phyloP scores from a whole-genome alignment of 2,329 filamentous ascomycete species.

The Fusarium chuoi region DNA sequence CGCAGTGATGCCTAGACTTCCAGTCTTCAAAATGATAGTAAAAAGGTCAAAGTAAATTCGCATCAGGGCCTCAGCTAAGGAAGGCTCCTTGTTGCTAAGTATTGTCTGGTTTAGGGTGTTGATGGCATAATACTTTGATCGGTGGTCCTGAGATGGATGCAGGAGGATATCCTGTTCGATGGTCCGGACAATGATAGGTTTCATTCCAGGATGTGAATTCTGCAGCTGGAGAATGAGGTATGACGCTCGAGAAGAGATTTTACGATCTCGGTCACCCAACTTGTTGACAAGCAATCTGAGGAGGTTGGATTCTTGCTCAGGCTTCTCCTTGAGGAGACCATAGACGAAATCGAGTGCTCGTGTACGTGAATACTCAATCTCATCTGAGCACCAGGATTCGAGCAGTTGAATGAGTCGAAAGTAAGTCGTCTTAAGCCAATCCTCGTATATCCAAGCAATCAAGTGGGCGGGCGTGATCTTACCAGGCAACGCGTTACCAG shows the following conservation, averaged over 20 bases:
- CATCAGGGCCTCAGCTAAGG: constrained; percentile 81
- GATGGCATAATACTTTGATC: constrained; percentile 94
- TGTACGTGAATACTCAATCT: constrained; percentile 91
- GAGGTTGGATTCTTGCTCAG: constrained; percentile 95
- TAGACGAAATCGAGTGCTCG: constrained; percentile 91
- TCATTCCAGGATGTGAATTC: constrained; percentile 92
- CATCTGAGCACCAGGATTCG: constrained; percentile 93
- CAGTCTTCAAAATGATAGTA: constrained; percentile 78
- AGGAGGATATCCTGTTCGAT: constrained; percentile 91
- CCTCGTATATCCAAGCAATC: constrained; percentile 90
- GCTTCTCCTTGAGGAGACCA: constrained; percentile 92
- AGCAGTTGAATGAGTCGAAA: constrained; percentile 93
- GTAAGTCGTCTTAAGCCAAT: constrained; percentile 93
- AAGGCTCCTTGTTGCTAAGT: constrained; percentile 83
- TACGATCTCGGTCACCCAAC: constrained; percentile 92
- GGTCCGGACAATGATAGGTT: constrained; percentile 82
- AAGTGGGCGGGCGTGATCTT: constrained; percentile 80
- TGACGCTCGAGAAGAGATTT: constrained; percentile 92
- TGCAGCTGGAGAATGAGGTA: constrained; percentile 94
- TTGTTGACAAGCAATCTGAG: constrained; percentile 94
- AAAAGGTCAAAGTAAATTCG: constrained; percentile 95
- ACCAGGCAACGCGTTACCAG: constrained; percentile 76
- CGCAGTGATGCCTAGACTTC: constrained; percentile 51
- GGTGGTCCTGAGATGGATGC: constrained; percentile 84
- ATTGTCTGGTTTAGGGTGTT: constrained; percentile 98